These are phyloP conservation scores for Penicillium turbatum DNA, from an alignment of 495 filamentous ascomycete genomes.

Conservation along the genomic window DNA sequence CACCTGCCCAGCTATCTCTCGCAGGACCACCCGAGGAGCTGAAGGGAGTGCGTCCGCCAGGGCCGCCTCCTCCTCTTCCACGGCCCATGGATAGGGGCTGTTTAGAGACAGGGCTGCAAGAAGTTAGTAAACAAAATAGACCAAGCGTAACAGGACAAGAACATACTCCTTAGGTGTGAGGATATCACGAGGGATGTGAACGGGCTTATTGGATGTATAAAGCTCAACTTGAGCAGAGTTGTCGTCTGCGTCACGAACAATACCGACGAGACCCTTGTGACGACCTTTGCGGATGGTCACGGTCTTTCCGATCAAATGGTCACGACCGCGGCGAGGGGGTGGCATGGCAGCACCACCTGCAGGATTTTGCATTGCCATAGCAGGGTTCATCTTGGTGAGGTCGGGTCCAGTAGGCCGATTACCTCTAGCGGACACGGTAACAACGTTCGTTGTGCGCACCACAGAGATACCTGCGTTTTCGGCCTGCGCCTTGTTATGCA, in stretches of 20 bases:
- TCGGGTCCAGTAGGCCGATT: slow-evolving; percentile 71
- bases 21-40: slow-evolving; percentile 39
- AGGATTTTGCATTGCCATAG: slow-evolving; percentile 55
- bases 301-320: slow-evolving; percentile 86
- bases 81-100: slow-evolving; percentile 63
- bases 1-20: slow-evolving; percentile 47
- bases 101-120: slow-evolving; percentile 58
- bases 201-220: slow-evolving; percentile 83
- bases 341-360: slow-evolving; percentile 53
- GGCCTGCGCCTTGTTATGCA: slow-evolving; percentile 74
- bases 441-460: slow-evolving; percentile 76
- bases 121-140: slow-evolving; percentile 15
- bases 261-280: slow-evolving; percentile 90
- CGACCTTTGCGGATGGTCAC: slow-evolving; percentile 77
- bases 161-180: slow-evolving; percentile 76
- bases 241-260: slow-evolving; percentile 89
- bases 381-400: slow-evolving; percentile 88
- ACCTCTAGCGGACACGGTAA: slow-evolving; percentile 86
- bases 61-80: slow-evolving; percentile 46
- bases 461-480: slow-evolving; percentile 92
- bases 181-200: slow-evolving; percentile 72
- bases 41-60: slow-evolving; percentile 38
- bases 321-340: slow-evolving; percentile 75
- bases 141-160: neutral
- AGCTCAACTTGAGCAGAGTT: slow-evolving; percentile 82